Conservation (phyloP, 495 filamentous ascomycete genomes). For the Cercophora samala region DNA sequence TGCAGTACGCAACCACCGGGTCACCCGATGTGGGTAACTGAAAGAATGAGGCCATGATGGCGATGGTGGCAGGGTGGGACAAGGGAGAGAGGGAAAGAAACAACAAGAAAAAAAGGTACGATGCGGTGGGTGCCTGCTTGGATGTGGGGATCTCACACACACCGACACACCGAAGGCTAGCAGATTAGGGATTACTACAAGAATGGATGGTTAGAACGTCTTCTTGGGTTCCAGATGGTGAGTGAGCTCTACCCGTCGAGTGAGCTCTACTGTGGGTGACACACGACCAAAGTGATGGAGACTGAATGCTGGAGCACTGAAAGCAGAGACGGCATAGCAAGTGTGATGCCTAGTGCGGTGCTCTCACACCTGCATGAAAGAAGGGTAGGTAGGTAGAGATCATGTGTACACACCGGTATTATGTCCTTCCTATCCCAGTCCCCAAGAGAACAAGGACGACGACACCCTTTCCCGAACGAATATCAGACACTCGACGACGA, state of each 20-base stretch:
- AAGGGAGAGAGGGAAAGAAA: not conserved
- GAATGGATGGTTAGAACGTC: not conserved
- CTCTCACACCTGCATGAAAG: not conserved
- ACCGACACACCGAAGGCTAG: too few species aligned
- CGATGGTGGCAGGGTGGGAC: not conserved
- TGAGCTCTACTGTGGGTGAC: too few species aligned
- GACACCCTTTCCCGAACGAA: not conserved
- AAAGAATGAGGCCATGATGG: conserved; percentile 30
- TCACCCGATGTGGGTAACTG: conserved; percentile 26
- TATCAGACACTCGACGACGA: not conserved
- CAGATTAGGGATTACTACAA: conserved; percentile 4
- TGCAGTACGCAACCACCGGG: conserved; percentile 26
- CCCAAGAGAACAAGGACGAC: not conserved
- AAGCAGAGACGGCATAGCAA: not conserved
- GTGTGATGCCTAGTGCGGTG: not conserved
- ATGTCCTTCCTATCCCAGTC: not conserved
- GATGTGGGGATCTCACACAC: not conserved
- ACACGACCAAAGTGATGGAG: not conserved
- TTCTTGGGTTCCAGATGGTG: too few species aligned
- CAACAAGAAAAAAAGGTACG: not conserved
- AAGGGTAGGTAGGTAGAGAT: not conserved
- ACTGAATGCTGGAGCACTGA: not conserved
- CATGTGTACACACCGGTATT: not conserved
- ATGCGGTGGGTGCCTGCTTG: not conserved
- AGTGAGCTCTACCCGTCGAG: too few species aligned